These are phyloP conservation scores for Durio zibethinus DNA, from an alignment of 345 rosid genomes.

Conservation along the genomic window DNA sequence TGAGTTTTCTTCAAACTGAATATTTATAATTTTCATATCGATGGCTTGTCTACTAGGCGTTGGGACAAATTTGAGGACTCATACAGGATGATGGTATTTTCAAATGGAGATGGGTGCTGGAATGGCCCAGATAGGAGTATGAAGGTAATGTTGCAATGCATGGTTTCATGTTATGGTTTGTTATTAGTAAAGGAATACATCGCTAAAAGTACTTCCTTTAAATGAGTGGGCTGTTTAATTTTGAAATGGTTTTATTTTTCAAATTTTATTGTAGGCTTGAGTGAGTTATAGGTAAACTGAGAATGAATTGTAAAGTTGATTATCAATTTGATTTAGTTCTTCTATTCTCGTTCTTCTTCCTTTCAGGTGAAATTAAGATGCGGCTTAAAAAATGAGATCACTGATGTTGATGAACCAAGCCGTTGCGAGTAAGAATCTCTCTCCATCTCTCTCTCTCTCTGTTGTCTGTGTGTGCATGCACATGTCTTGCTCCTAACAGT, in stretches of 20 bases:
- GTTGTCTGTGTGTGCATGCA: neutral
- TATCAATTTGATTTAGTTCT: neutral
- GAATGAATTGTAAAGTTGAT: neutral
- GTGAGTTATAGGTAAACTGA: neutral
- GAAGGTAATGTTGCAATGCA: conserved; percentile 40
- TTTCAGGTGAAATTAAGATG: conserved; percentile 82
- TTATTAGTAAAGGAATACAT: neutral
- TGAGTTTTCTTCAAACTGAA: neutral
- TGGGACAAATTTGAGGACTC: conserved; percentile 87
- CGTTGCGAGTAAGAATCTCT: conserved; percentile 82
- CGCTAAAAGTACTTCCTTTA: neutral
- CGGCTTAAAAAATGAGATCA: conserved; percentile 73
- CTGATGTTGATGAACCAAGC: conserved; percentile 92
- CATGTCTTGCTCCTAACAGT: neutral
- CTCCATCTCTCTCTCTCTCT: neutral
- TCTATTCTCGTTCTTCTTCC: neutral
- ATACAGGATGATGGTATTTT: conserved; percentile 60
- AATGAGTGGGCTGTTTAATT: neutral
- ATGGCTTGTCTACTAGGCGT: conserved; percentile 57
- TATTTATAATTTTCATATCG: neutral
- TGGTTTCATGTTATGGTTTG: neutral
- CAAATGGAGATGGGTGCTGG: conserved; percentile 87
- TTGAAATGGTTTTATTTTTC: neutral
- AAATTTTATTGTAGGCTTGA: neutral
- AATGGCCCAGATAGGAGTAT: conserved; percentile 94